A percentile compares a stretch with the other conserved stretches of the same genome.
phyloP scores from a whole-genome alignment of 2,329 filamentous ascomycete species.

The Neonectria sp. region DNA sequence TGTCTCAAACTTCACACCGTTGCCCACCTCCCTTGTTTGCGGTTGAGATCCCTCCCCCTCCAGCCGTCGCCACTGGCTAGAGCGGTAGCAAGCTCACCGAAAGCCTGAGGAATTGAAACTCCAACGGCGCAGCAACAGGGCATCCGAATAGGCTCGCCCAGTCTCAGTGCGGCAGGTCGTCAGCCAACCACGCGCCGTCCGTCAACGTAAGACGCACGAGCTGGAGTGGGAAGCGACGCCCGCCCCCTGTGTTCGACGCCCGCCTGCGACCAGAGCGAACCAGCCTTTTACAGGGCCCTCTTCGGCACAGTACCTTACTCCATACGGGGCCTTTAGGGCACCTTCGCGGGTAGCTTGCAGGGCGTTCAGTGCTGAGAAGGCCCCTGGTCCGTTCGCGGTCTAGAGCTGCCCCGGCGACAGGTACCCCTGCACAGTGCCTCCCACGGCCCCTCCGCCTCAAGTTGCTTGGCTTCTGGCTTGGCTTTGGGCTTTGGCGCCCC shows the following conservation, averaged over 20 bases:
- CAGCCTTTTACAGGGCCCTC: background rate
- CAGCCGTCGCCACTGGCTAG: background rate
- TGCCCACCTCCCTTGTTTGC: background rate
- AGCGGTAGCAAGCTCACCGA: background rate
- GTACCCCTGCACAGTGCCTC: conserved; percentile 47
- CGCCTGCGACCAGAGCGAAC: background rate
- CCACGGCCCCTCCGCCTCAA: conserved; percentile 33
- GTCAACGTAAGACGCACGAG: conserved; percentile 8
- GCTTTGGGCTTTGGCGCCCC: conserved; percentile 28
- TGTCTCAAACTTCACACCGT: background rate
- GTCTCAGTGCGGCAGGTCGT: conserved; percentile 19
- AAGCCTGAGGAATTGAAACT: background rate
- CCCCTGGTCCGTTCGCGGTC: background rate
- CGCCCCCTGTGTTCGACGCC: conserved; percentile 5
- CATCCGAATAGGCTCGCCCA: conserved; percentile 4
- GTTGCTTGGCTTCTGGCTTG: conserved; percentile 20
- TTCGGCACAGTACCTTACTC: background rate
- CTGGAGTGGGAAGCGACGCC: conserved; percentile 8
- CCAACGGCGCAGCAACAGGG: conserved; percentile 9
- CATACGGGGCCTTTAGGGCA: background rate
- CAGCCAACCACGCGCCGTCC: conserved; percentile 15
- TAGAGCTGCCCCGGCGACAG: conserved; percentile 22
- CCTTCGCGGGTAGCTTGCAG: background rate
- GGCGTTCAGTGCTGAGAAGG: background rate
- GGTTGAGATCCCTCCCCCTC: background rate